Evolutionary conservation across 129 eudicot genomes (phyloP), one percentile per base, ranked within the genome.

Genomic region (Glebionis coronaria): DNA sequence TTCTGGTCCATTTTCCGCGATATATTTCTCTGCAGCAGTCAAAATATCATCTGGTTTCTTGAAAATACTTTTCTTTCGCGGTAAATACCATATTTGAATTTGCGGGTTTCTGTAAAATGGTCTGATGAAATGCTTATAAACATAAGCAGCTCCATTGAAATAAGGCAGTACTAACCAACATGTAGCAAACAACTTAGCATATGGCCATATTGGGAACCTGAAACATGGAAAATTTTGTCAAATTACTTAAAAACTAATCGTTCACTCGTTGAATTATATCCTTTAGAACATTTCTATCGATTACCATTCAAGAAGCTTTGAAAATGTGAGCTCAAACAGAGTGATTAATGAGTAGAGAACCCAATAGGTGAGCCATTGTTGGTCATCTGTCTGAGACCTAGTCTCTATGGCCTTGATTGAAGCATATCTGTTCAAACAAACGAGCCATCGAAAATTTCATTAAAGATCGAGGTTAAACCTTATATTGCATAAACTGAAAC

Each of bases 361-460:
- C 97, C 97, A 91, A 76, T 91, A 91, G 23, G 97, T 87, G 56
- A 91, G 92, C 97, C 97, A 91, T 75, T 91, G 97, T 53, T 88
- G 82, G 72, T 91, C 97, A 52, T 87, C 97, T 50, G 78, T 59
- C 11, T 76, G 83, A 49, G 95, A 84, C 60, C 78, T 86, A 18
- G 90, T 87, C 73, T 91, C 95, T 65, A 87, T 91, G 9, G 95
- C 97, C 65, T 56, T 83, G 74, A 91, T 79, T 44, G 97, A 87
- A 69, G 92, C 86, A 79, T 91, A 87, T 74, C 97, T 91, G 85
- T 11, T 58, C 9, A 55, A 54, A 67, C 42, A 42, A 52, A 68
- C 14, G 29, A 52, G 13, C 56, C 59, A 51, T 50, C 13, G 12
- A 46, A 65, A 15, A 11, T 46, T 9, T 44, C 15, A 19, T 15